Conservation (phyloP, 306 rosid species). For the Vachellia pachyceras region DNA sequence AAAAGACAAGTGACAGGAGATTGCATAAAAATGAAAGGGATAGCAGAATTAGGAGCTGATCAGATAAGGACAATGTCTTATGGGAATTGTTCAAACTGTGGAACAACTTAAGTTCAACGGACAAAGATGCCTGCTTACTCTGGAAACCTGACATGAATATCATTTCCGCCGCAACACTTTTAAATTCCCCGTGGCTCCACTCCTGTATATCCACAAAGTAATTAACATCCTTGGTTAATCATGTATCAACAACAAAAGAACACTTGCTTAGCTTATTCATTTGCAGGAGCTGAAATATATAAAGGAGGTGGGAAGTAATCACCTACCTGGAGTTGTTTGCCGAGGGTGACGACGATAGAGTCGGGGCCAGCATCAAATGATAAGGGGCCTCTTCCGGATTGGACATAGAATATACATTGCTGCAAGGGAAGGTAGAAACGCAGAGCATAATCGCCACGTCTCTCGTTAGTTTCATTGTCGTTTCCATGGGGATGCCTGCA, state of each 20-base stretch:
- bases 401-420: constrained; percentile 44
- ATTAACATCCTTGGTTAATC: neutral
- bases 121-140: constrained; percentile 40
- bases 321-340: constrained; percentile 59
- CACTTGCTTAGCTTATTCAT: too few relatives aligned
- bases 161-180: constrained; percentile 46
- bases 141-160: constrained; percentile 38
- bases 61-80: constrained; percentile 47
- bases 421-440: constrained; percentile 54
- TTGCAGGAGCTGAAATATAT: neutral
- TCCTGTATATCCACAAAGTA: constrained; percentile 38
- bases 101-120: constrained; percentile 44
- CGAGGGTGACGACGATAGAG: constrained; percentile 50
- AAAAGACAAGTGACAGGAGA: constrained; percentile 27
- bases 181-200: constrained; percentile 45
- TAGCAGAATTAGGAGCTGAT: constrained; percentile 50
- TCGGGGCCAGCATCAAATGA: constrained; percentile 53
- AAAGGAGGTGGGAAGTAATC: neutral
- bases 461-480: constrained; percentile 4
- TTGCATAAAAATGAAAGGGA: constrained; percentile 38
- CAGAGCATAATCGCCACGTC: constrained; percentile 39
- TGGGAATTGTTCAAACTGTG: constrained; percentile 10
- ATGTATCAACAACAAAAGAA: too few relatives aligned
- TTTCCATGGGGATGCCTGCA: constrained; percentile 45
- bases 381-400: constrained; percentile 33